A percentile compares a stretch with the other conserved stretches of the same genome.
These are phyloP conservation scores for Citrus glauca DNA, from an alignment of 345 rosid genomes.

Conservation along the genomic window DNA sequence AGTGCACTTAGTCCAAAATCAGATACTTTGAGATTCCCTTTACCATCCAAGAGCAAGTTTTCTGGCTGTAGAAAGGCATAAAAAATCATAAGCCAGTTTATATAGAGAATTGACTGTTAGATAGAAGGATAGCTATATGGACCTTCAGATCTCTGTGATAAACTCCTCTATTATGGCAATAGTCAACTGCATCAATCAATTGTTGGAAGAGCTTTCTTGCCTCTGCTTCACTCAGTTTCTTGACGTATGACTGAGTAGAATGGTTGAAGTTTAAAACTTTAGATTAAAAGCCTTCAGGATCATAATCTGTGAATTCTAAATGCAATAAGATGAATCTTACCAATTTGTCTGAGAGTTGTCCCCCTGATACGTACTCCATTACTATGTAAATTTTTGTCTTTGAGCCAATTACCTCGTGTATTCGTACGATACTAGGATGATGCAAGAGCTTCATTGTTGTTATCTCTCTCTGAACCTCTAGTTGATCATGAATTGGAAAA, in stretches of 20 bases:
- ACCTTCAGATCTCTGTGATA: slow-evolving; percentile 94
- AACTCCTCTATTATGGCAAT: slow-evolving; percentile 85
- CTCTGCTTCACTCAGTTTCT: slow-evolving; percentile 58
- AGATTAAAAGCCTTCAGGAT: neutral
- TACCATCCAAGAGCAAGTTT: slow-evolving; percentile 72
- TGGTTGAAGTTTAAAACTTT: neutral
- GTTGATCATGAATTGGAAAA: neutral
- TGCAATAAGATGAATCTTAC: slow-evolving; percentile 31
- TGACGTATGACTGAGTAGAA: slow-evolving; percentile 40
- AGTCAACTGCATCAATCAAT: slow-evolving; percentile 78
- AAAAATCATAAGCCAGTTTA: slow-evolving; percentile 4
- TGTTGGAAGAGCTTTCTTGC: slow-evolving; percentile 84
- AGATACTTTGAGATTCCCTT: slow-evolving; percentile 85
- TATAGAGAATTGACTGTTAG: neutral
- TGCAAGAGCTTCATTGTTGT: slow-evolving; percentile 82
- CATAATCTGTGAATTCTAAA: neutral
- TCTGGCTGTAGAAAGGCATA: slow-evolving; percentile 54
- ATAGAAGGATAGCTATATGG: neutral
- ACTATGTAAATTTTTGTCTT: slow-evolving; percentile 84
- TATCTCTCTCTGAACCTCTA: slow-evolving; percentile 76
- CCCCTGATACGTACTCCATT: slow-evolving; percentile 85
- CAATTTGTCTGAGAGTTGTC: slow-evolving; percentile 85
- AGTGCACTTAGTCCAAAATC: slow-evolving; percentile 86
- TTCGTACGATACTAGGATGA: slow-evolving; percentile 75
- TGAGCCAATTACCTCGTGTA: slow-evolving; percentile 70